A percentile compares a stretch with the other conserved stretches of the same genome.
These are phyloP conservation scores for Saturnispora dispora DNA, from an alignment of 805 yeast genomes.

Conservation along the genomic window DNA sequence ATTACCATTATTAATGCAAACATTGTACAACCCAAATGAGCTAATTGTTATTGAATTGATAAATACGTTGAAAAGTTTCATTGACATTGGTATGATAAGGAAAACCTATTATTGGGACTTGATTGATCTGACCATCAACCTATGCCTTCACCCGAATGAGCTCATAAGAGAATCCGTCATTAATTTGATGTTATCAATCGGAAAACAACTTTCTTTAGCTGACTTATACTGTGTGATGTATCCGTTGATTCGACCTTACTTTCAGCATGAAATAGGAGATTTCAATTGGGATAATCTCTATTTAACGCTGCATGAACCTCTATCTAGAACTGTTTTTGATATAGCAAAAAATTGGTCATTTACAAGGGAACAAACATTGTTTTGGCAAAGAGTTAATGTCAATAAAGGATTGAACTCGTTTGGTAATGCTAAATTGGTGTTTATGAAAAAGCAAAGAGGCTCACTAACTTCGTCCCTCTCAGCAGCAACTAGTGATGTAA, in stretches of 20 bases:
- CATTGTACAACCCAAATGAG: conserved; percentile 77
- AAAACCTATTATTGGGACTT: conserved; percentile 47
- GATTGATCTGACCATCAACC: conserved; percentile 39
- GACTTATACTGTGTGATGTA: conserved; percentile 77
- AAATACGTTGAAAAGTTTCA: conserved; percentile 45
- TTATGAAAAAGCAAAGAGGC: conserved; percentile 20
- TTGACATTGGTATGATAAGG: conserved; percentile 47
- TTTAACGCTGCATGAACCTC: conserved; percentile 58
- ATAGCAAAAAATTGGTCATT: conserved; percentile 63
- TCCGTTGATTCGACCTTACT: conserved; percentile 68
- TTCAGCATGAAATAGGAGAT: conserved; percentile 66
- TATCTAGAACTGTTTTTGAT: conserved; percentile 57
- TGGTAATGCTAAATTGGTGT: conserved; percentile 35
- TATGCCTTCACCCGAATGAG: conserved; percentile 77
- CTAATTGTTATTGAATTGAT: conserved; percentile 66
- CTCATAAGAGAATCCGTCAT: conserved; percentile 71
- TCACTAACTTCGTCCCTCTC: conserved; percentile 12
- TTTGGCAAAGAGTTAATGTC: conserved; percentile 55
- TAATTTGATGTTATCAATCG: conserved; percentile 50
- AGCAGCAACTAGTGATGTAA: conserved; percentile 27
- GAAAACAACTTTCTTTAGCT: conserved; percentile 57
- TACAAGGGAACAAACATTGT: conserved; percentile 55
- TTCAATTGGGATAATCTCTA: conserved; percentile 59
- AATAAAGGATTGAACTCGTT: conserved; percentile 31
- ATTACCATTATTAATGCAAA: conserved; percentile 75